These are phyloP conservation scores for Capronia epimyces DNA, from an alignment of 2,329 filamentous ascomycete genomes.

Conservation along the genomic window DNA sequence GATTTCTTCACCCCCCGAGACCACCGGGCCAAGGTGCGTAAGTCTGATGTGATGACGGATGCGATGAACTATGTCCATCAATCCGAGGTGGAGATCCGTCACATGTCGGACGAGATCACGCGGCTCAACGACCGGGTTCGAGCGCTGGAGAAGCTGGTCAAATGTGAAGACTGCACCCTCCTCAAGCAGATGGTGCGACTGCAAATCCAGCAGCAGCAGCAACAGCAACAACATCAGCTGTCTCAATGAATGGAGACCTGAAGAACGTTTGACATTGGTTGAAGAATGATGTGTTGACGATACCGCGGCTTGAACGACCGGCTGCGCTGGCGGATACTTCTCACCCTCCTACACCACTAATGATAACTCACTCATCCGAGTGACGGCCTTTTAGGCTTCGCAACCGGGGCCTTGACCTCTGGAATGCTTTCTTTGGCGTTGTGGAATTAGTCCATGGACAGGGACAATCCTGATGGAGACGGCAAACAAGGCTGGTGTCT, in stretches of 20 bases:
- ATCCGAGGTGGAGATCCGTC: conserved; percentile 23
- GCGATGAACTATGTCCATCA: conserved; percentile 28
- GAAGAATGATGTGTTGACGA: neutral
- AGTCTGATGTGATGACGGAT: conserved; percentile 27
- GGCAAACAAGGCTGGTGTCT: neutral
- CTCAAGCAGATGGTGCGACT: conserved; percentile 22
- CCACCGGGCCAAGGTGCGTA: conserved; percentile 22
- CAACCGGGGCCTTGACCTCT: neutral
- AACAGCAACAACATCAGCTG: neutral
- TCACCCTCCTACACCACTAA: too few relatives aligned
- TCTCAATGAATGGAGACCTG: neutral
- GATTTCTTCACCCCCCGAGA: conserved; percentile 16
- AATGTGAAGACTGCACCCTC: conserved; percentile 22
- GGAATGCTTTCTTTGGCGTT: neutral
- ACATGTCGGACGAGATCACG: conserved; percentile 27
- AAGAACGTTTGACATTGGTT: neutral
- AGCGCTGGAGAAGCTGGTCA: conserved; percentile 22
- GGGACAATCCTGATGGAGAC: too few relatives aligned
- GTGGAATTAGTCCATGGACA: too few relatives aligned
- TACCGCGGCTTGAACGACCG: too few relatives aligned
- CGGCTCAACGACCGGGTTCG: conserved; percentile 20
- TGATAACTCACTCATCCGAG: neutral
- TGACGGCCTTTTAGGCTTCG: neutral
- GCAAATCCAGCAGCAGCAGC: conserved; percentile 12
- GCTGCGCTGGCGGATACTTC: too few relatives aligned